Evolutionary conservation across 768 basidiomycete species (phyloP).

Genomic region (Tylopilus rubrobrunneus): DNA sequence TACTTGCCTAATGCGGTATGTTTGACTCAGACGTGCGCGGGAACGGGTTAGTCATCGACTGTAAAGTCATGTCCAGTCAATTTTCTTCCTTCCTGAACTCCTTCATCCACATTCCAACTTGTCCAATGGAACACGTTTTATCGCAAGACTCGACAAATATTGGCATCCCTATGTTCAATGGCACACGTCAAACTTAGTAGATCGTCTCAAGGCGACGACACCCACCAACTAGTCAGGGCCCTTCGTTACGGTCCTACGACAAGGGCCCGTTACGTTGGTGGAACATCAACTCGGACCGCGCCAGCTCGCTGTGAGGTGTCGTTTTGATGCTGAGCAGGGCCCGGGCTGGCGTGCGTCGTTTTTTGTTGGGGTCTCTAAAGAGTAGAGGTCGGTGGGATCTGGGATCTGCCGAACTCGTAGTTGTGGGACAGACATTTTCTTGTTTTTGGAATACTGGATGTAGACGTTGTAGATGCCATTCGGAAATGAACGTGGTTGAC

Average conservation of each 20-base stretch:
- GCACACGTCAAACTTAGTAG: neutral
- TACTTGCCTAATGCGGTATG: conserved; percentile 17
- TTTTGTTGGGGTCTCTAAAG: conserved; percentile 44
- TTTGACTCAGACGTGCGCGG: conserved; percentile 1
- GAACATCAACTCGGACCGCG: conserved; percentile 45
- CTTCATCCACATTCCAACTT: neutral
- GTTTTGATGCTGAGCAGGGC: conserved; percentile 53
- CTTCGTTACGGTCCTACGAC: conserved; percentile 40
- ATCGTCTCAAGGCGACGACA: neutral
- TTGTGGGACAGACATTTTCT: conserved; percentile 58
- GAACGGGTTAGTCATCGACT: conserved; percentile 23
- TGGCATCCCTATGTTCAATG: neutral
- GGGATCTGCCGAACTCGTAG: conserved; percentile 49
- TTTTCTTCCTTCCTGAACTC: neutral
- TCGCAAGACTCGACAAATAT: no score
- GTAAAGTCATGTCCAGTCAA: conserved; percentile 6
- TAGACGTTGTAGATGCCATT: neutral
- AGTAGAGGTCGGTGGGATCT: conserved; percentile 49
- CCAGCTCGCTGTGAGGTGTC: conserved; percentile 44
- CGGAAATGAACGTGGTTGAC: neutral
- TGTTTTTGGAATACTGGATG: conserved; percentile 11
- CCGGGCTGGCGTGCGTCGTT: conserved; percentile 38
- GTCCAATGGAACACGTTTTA: neutral
- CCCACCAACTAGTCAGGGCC: conserved; percentile 63
- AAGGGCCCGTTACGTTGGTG: conserved; percentile 73